Conservation (phyloP, 305 asterid genomes). For the Caryopteris hybrid region DNA sequence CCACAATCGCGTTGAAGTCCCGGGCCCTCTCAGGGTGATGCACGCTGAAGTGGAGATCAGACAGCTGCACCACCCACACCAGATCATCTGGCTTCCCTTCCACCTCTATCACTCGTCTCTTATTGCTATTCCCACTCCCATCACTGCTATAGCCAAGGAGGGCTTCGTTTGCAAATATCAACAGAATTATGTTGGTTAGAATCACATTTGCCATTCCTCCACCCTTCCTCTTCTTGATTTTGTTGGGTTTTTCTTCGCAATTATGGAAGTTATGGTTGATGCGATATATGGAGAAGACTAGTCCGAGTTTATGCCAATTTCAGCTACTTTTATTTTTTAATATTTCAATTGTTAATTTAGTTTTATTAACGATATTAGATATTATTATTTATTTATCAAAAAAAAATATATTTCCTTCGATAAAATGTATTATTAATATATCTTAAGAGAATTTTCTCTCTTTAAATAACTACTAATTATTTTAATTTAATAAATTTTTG, state of each 20-base stretch:
- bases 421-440: too few species aligned
- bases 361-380: too few species aligned
- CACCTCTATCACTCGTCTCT: constrained; percentile 35
- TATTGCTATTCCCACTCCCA: constrained; percentile 17
- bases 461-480: too few species aligned
- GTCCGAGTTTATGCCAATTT: background rate
- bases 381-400: too few species aligned
- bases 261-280: background rate
- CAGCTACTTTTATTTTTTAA: background rate
- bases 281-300: background rate
- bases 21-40: constrained; percentile 81
- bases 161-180: constrained; percentile 17
- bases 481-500: too few species aligned
- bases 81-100: constrained; percentile 70
- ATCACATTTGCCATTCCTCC: constrained; percentile 20
- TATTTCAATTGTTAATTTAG: too few species aligned
- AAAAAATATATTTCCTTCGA: too few species aligned
- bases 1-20: constrained; percentile 52
- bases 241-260: background rate
- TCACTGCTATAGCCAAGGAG: background rate
- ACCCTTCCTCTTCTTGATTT: background rate
- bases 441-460: too few species aligned
- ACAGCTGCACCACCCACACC: constrained; percentile 92
- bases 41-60: constrained; percentile 97
- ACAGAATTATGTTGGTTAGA: constrained; percentile 19